Conservation (phyloP, 164 flowering plant species). For the Macadamia tetraphylla region DNA sequence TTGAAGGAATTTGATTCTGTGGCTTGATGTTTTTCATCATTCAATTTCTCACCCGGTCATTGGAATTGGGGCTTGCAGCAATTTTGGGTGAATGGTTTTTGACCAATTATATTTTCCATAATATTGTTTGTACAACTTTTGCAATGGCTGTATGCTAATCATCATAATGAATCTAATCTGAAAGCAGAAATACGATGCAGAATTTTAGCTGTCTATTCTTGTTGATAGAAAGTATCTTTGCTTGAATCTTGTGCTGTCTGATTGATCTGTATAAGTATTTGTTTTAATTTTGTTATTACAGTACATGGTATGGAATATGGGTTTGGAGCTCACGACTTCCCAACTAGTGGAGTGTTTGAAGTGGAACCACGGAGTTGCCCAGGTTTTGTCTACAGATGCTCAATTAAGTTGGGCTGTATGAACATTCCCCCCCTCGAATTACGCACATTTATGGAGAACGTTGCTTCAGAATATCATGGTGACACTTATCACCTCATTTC, state of each 20-base stretch:
- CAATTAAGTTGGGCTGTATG: slow-evolving; percentile 50
- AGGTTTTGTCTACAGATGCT: slow-evolving; percentile 66
- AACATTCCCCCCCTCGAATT: slow-evolving; percentile 54
- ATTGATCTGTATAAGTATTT: neutral
- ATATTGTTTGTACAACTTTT: too few relatives aligned
- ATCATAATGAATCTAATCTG: too few relatives aligned
- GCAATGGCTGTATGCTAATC: too few relatives aligned
- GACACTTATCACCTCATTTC: slow-evolving; percentile 84
- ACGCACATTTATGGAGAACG: slow-evolving; percentile 47
- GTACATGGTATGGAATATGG: slow-evolving; percentile 86
- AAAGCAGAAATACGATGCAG: too few relatives aligned
- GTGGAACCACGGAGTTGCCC: slow-evolving; percentile 85
- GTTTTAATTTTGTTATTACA: slow-evolving; percentile 21
- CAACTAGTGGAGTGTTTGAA: slow-evolving; percentile 87
- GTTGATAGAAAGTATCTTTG: neutral
- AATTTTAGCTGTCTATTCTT: neutral
- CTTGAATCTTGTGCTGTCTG: neutral
- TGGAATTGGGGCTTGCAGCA: too few relatives aligned
- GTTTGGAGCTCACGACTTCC: slow-evolving; percentile 85
- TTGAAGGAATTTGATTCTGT: too few relatives aligned
- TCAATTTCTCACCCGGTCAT: too few relatives aligned
- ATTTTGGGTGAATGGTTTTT: too few relatives aligned
- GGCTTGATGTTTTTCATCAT: too few relatives aligned
- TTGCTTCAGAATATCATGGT: slow-evolving; percentile 80
- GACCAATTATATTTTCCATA: too few relatives aligned